Evolutionary conservation across 192 early-diverging fungal genomes (phyloP), one percentile per base, ranked within the genome.

Genomic region (Glomus cerebriforme): DNA sequence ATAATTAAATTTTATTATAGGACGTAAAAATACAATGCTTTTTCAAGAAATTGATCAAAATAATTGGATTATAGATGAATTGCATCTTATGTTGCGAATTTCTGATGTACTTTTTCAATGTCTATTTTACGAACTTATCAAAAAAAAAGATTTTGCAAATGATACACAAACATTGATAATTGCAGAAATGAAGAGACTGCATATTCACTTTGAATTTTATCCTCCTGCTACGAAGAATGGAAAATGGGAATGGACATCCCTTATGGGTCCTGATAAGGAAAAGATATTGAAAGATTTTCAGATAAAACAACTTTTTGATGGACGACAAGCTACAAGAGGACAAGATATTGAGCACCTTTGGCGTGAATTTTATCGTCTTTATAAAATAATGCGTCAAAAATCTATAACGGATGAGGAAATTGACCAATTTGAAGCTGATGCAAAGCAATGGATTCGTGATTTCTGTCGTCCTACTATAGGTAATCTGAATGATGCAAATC

Each of bases 1-100:
- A 54, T 59, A 73, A 73, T 31, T 35, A 58, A 29, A 67, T 13
- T 73, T 73, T n/a, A 35, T 58, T 73, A 12, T 70, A 70, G 68
- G 71, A 6, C 17, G 5, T 45, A 73, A 45, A 34, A 13, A 59
- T 73, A 58, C 10, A 12, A n/a, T 45, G 47, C 26, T 54, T 54
- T 73, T 73, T 17, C 54, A 13, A 39, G 24, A 59, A 12, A 17
- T 73, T 34, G 31, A 29, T 59, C 12, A 29, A 22, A 73, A 22
- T 34, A 24, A 73, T 32, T 73, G 32, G 35, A 39, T 73, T 59
- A 17, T 22, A 31, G 31, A 73, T 59, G 31, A 73, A 24, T 32
- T 73, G 13, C 19, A 73, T 34, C 15, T 73, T 31, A 59, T 73
- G 31, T 32, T 73, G 26, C 7, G 54, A 58, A 73, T 73, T 59